A percentile compares a stretch with the other conserved stretches of the same genome.
Conservation (phyloP, 2,329 filamentous ascomycete genomes). For the Cladosporium sphaerospermum region DNA sequence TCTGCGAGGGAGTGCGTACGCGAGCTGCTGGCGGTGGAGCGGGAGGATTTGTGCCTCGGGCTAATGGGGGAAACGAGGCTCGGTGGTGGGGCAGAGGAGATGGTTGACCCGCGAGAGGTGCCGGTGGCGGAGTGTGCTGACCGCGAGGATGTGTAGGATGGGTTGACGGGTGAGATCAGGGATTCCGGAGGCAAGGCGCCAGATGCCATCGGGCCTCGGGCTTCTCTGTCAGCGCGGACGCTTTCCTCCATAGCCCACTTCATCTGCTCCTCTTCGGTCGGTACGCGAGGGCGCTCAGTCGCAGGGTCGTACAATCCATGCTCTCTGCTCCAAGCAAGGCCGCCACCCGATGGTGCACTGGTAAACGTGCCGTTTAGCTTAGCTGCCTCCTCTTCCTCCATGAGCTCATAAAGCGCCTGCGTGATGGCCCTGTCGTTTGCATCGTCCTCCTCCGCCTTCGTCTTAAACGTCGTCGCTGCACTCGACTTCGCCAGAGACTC, state of each 20-base stretch:
- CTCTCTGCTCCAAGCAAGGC: constrained; percentile 32
- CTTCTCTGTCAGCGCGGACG: constrained; percentile 2
- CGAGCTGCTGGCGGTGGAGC: not conserved
- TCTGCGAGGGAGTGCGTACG: constrained; percentile 1
- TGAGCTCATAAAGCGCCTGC: constrained; percentile 76
- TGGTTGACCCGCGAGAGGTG: not conserved
- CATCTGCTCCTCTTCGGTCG: constrained; percentile 32
- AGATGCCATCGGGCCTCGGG: not conserved
- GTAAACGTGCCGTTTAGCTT: constrained; percentile 49
- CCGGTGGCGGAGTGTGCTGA: not conserved
- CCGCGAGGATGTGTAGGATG: not conserved
- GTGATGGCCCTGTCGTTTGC: constrained; percentile 84
- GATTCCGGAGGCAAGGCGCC: constrained; percentile 9
- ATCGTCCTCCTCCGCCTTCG: constrained; percentile 78
- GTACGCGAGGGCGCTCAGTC: constrained; percentile 9
- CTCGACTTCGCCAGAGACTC: constrained; percentile 62
- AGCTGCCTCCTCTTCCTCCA: constrained; percentile 65
- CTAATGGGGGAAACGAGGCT: constrained; percentile 9
- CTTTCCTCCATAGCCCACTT: constrained; percentile 33
- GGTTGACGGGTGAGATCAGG: constrained; percentile 14
- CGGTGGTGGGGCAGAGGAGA: constrained; percentile 1
- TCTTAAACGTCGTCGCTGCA: constrained; percentile 68
- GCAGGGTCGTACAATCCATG: constrained; percentile 29
- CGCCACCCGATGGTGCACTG: constrained; percentile 47
- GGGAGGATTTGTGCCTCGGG: not conserved